Evolutionary conservation across 805 yeast genomes (phyloP), one percentile per base, ranked within the genome.

Genomic region (Barnettozyma californica): DNA sequence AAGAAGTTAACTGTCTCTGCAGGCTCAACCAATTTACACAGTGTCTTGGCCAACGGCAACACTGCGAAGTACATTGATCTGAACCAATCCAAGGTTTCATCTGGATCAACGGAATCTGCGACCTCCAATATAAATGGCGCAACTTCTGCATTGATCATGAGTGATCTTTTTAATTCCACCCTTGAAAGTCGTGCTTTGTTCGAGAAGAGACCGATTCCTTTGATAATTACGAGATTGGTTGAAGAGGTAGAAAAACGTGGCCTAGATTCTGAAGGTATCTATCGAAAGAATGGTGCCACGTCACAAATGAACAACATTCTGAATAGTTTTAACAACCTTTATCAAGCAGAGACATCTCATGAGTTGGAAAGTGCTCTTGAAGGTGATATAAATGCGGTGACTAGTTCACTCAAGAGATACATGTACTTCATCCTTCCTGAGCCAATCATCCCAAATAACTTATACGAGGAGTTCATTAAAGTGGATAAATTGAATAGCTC

Each of bases 391-490:
- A 82, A 88, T 65, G 96, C 95, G 0, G 83, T 90, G 3, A 83
- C 97, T 0, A 81, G 90, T 35, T 87, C 94, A 10, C 71, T 94
- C 59, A 94, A 94, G 65, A 77, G 96, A 61, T 94, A 91, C 63
- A 70, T 94, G 57, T 78, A 96, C 50, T 51, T 41, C 36, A 80
- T 83, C 59, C 72, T 94, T 40, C 91, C 96, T 0, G 86, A 85
- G 52, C 97, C 98, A 0, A 75, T 94, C 41, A 81, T 94, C 35
- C 81, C 95, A 0, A 86, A 69, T 63, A 76, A 75, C 18, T 62
- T 75, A 20, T 94, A 94, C 61, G 85, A 83, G 23, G 76, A 75
- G 6, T 84, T 78, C 62, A 80, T 92, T 37, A 70, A 69, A 14
- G 74, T 86, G 6, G 74, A 80, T 9, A 69, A 70, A 41, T 49